Conservation (phyloP, 2,329 filamentous ascomycete genomes). For the Pseudocercospora macadamiae region DNA sequence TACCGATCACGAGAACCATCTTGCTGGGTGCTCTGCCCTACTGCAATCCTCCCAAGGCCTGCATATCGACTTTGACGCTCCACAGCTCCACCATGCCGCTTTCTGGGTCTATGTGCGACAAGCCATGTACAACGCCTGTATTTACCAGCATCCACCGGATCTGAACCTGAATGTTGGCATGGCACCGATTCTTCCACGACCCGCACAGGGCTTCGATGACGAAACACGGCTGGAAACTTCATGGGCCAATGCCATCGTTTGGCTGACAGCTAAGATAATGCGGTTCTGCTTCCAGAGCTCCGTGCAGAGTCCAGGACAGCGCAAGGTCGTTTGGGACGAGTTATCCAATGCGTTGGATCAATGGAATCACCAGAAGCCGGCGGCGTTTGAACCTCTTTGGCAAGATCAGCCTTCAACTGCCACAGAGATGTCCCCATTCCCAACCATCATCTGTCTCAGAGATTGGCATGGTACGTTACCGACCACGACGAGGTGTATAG, state of each 20-base stretch:
- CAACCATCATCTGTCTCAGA: not conserved
- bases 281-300: conserved; percentile 1
- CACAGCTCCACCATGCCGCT: conserved; percentile 16
- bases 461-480: not conserved
- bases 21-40: conserved; percentile 1
- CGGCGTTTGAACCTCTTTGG: conserved; percentile 1
- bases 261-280: not conserved
- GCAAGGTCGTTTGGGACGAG: conserved; percentile 1
- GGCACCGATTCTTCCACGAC: not conserved
- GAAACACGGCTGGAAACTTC: conserved; percentile 1
- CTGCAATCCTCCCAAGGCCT: conserved; percentile 4
- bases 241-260: conserved; percentile 3
- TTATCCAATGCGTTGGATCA: conserved; percentile 1
- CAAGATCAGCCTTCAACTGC: not conserved
- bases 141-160: conserved; percentile 17
- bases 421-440: not conserved
- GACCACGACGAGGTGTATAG: conserved; percentile 1
- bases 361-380: conserved; percentile 3
- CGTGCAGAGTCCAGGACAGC: conserved; percentile 2
- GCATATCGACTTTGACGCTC: conserved; percentile 11
- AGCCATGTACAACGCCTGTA: conserved; percentile 17
- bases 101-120: conserved; percentile 22
- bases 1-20: conserved; percentile 1
- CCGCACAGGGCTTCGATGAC: conserved; percentile 1
- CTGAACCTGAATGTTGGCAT: conserved; percentile 4